Conservation (phyloP, 2,329 filamentous ascomycete species). For the Talaromyces sp. region DNA sequence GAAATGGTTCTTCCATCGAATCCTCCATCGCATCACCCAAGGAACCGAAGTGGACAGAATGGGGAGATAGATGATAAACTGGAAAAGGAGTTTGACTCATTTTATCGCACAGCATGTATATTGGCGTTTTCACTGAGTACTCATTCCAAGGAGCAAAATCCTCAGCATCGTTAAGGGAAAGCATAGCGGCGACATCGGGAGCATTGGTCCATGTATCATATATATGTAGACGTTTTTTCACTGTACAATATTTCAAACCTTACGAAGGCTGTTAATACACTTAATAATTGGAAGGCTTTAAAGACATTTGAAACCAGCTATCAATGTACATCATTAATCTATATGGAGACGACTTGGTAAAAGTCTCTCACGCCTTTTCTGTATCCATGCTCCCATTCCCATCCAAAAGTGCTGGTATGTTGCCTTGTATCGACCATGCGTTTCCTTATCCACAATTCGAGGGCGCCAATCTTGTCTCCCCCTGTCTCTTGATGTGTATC, state of each 20-base stretch:
- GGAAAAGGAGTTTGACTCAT: constrained; percentile 25
- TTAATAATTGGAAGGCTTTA: neutral
- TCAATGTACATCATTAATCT: neutral
- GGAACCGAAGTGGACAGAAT: constrained; percentile 12
- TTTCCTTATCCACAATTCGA: constrained; percentile 56
- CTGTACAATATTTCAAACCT: constrained; percentile 9
- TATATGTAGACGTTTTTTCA: constrained; percentile 11
- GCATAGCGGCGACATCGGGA: neutral
- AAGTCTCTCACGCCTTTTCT: constrained; percentile 29
- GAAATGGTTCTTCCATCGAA: constrained; percentile 19
- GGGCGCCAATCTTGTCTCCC: constrained; percentile 50
- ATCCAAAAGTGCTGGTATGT: constrained; percentile 32
- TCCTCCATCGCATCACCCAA: neutral
- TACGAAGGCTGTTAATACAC: neutral
- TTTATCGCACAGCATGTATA: constrained; percentile 31
- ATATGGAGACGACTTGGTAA: constrained; percentile 16
- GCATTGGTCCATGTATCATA: constrained; percentile 3
- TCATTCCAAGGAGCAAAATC: constrained; percentile 4
- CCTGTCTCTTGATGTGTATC: constrained; percentile 19
- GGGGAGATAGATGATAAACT: constrained; percentile 8
- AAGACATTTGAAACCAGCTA: neutral
- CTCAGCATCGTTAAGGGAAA: neutral
- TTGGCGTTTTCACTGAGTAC: constrained; percentile 32
- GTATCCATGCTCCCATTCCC: constrained; percentile 40
- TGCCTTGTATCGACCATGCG: constrained; percentile 49